Base-by-base conservation (phyloP, 768 basidiomycete genomes). In the Calocera cornea region DNA sequence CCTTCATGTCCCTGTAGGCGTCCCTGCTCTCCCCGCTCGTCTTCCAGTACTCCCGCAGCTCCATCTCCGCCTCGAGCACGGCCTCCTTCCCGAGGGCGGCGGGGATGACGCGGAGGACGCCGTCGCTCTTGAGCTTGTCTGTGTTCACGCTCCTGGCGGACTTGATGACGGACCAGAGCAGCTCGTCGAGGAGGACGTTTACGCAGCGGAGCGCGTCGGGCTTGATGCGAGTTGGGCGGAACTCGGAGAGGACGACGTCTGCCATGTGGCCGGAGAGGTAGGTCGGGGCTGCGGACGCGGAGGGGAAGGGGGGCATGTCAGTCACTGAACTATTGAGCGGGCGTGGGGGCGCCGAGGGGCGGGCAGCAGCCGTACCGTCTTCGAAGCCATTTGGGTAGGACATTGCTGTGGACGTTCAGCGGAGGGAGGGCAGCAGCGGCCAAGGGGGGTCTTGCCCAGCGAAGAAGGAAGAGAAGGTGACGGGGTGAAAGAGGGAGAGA, bases 1-100 rank as follows among this genome's bases (percentile, higher is more conserved):
- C 24, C 16, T 11, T 50, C 31, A 27, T 33, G 36, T 22, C 67
- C 66, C 31, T 65, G 50, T 14, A 66, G 24, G 65, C 71, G 33
- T 24, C 29, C 38, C 50, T 36, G 66, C 65, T 69, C 50, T 16
- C 69, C 66, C 14, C 73, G 12, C 86, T 90, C 67, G 86, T 83
- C 71, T 92, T 91, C 84, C 87, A 89, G 79, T 94, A 94, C 8
- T 91, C 91, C 73, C 91, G 83, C 54, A 97, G 76, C 75, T 97
- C 95, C 47, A 97, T 81, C 74, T 97, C 95, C 0, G 95, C 95
- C 77, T 97, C 95, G 64, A 94, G 79, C 19, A 95, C 80, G 1
- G 93, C 93, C 74, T 94, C 90, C 78, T 97, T 92, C 63, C 93
- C 95, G 50, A 97, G 81, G 64, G 85, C 81, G 3, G 88, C 91